Evolutionary conservation across 768 basidiomycete genomes (phyloP).

Genomic region (Podaxis sp.): DNA sequence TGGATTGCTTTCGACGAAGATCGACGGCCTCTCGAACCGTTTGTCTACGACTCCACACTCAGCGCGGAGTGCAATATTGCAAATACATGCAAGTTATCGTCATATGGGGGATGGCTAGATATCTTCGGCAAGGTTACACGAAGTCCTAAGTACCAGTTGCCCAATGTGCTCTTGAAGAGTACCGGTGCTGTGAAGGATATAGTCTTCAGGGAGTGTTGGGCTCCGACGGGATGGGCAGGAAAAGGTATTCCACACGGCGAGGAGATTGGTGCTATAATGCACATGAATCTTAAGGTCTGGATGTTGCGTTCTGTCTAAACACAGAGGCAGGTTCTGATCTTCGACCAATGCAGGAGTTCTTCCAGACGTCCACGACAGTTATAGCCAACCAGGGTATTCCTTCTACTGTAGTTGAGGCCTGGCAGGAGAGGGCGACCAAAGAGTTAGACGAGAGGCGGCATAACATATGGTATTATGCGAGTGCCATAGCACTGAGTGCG

Average conservation of each 20-base stretch:
- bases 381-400: not conserved
- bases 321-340: not conserved
- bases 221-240: conserved; percentile 7
- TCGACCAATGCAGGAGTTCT: not conserved
- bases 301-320: not conserved
- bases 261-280: conserved; percentile 10
- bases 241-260: conserved; percentile 4
- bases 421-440: conserved; percentile 8
- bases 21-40: conserved; percentile 19
- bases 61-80: conserved; percentile 13
- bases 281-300: conserved; percentile 13
- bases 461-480: conserved; percentile 10
- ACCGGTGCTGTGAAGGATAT: not conserved
- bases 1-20: conserved; percentile 21
- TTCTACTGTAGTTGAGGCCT: conserved; percentile 5
- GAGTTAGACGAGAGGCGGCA: conserved; percentile 13
- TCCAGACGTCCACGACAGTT: not conserved
- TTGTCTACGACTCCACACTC: conserved; percentile 14
- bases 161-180: conserved; percentile 12
- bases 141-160: conserved; percentile 19
- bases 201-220: conserved; percentile 1
- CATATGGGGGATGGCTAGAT: conserved; percentile 25
- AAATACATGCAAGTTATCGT: conserved; percentile 18
- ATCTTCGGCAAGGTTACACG: conserved; percentile 19
- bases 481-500: conserved; percentile 1